These are phyloP conservation scores for Candida sp. DNA, from an alignment of 1,139 yeast genomes.

Conservation along the genomic window DNA sequence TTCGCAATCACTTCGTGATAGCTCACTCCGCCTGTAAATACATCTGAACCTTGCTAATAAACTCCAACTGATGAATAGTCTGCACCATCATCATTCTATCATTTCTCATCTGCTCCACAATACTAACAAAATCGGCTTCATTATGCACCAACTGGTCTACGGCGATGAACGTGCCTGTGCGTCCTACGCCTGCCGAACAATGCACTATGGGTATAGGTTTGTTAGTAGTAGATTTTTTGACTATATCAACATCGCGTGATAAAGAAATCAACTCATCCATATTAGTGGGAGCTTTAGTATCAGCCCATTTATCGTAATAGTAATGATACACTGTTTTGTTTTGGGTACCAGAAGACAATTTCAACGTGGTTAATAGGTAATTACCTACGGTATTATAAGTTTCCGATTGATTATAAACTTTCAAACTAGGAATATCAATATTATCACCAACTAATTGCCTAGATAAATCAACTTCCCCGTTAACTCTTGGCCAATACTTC, in stretches of 20 bases:
- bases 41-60: slow-evolving; percentile 31
- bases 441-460: slow-evolving; percentile 17
- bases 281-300: slow-evolving; percentile 47
- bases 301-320: slow-evolving; percentile 57
- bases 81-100: slow-evolving; percentile 71
- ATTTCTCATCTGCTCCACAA: slow-evolving; percentile 43
- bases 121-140: slow-evolving; percentile 7
- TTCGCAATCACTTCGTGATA: too few relatives aligned
- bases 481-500: slow-evolving; percentile 65
- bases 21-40: background rate
- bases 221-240: slow-evolving; percentile 7
- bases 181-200: slow-evolving; percentile 85
- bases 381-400: slow-evolving; percentile 18
- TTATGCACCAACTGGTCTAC: slow-evolving; percentile 48
- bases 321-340: slow-evolving; percentile 47
- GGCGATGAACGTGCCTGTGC: slow-evolving; percentile 78
- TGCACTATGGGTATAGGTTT: slow-evolving; percentile 49
- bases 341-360: slow-evolving; percentile 17
- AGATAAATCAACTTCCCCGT: slow-evolving; percentile 18
- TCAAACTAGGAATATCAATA: slow-evolving; percentile 19
- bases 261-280: slow-evolving; percentile 14
- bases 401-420: slow-evolving; percentile 16
- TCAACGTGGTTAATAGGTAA: slow-evolving; percentile 25
- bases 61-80: slow-evolving; percentile 52
- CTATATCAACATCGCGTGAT: slow-evolving; percentile 19